phyloP scores from a whole-genome alignment of 2,329 filamentous ascomycete species.

The Cercospora canescens region DNA sequence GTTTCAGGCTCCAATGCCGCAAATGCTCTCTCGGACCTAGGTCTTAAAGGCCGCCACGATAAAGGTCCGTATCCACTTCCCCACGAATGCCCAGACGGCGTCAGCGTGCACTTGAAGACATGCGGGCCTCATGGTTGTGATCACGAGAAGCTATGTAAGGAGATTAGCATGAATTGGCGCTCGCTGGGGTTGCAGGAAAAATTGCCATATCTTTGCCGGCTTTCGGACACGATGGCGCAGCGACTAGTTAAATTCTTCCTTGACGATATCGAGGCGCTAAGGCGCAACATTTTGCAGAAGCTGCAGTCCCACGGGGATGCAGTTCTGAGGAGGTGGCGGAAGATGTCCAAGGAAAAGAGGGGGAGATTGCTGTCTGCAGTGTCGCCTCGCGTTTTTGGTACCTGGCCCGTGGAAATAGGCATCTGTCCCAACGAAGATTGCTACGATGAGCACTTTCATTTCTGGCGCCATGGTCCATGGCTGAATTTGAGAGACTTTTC shows the following conservation, averaged over 20 bases:
- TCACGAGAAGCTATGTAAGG: neutral
- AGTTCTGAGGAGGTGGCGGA: slow-evolving; percentile 3
- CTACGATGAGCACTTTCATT: neutral
- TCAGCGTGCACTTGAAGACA: too few species aligned
- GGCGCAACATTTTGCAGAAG: neutral
- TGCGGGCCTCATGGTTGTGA: neutral
- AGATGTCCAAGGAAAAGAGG: slow-evolving; percentile 5
- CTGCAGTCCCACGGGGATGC: neutral
- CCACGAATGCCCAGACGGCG: too few species aligned
- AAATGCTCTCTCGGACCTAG: too few species aligned
- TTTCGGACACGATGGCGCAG: slow-evolving; percentile 4
- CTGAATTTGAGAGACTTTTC: neutral
- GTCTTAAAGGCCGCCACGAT: too few species aligned
- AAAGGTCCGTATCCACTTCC: too few species aligned
- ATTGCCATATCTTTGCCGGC: neutral
- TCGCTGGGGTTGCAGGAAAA: neutral
- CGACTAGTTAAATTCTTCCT: neutral
- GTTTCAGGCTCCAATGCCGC: too few species aligned
- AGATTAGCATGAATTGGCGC: neutral
- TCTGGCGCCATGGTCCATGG: neutral
- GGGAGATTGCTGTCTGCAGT: neutral
- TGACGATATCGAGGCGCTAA: neutral
- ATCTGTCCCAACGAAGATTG: neutral
- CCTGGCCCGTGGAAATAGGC: neutral
- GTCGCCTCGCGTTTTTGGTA: neutral